These are phyloP conservation scores for Microthlaspi erraticum DNA, from an alignment of 345 rosid species.

Conservation along the genomic window DNA sequence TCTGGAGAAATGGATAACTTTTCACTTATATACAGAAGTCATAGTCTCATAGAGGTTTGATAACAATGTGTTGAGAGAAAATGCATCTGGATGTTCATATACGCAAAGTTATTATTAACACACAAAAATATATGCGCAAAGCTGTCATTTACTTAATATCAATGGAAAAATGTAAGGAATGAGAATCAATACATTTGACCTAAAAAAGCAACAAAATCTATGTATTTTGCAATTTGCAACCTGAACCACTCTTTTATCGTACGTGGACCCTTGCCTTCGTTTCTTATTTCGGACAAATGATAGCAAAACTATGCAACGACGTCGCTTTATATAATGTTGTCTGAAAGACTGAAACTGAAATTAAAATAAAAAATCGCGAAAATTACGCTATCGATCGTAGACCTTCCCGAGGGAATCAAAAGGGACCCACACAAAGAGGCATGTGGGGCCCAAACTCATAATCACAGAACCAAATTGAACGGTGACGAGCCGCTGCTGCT, in stretches of 20 bases:
- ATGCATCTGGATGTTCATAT: not conserved
- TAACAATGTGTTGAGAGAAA: not conserved
- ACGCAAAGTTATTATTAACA: not conserved
- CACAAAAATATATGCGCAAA: not conserved
- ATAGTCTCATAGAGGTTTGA: not conserved
- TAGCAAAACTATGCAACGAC: constrained; percentile 15
- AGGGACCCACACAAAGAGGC: constrained; percentile 39
- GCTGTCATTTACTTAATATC: not conserved
- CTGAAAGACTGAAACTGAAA: too few species aligned
- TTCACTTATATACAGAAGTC: too few species aligned
- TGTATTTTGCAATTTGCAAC: constrained; percentile 24
- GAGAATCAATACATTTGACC: constrained; percentile 35
- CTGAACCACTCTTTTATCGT: constrained; percentile 42
- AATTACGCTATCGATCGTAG: constrained; percentile 27
- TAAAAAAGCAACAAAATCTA: constrained; percentile 32
- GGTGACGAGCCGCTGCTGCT: constrained; percentile 69
- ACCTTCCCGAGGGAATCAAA: constrained; percentile 31
- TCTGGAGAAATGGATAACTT: too few species aligned
- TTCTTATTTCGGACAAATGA: constrained; percentile 34
- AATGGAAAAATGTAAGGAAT: constrained; percentile 2
- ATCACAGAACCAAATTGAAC: constrained; percentile 47
- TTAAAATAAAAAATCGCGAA: not conserved
- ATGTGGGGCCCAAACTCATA: constrained; percentile 34
- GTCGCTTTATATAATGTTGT: constrained; percentile 24
- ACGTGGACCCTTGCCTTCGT: constrained; percentile 35